A percentile compares a stretch with the other conserved stretches of the same genome.
These are phyloP conservation scores for Quercus phellos DNA, from an alignment of 331 rosid genomes.

Conservation along the genomic window DNA sequence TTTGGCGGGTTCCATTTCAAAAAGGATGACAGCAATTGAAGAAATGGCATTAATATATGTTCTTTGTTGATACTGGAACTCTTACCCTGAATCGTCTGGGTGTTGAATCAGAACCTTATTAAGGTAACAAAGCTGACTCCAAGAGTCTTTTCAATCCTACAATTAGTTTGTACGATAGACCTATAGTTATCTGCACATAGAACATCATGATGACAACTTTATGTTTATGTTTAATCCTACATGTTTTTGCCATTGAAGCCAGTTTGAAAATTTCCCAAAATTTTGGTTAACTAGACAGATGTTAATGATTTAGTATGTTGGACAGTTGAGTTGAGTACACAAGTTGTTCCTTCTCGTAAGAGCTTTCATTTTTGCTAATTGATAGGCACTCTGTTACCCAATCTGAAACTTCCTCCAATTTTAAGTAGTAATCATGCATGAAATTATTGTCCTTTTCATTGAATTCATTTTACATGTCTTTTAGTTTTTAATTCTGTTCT, in stretches of 20 bases:
- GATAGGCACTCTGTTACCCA: background rate
- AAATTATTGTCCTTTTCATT: too few relatives aligned
- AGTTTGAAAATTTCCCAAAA: background rate
- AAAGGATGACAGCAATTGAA: constrained; percentile 91
- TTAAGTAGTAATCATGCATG: too few relatives aligned
- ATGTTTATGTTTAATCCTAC: background rate
- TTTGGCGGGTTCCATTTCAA: constrained; percentile 75
- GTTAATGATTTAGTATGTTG: background rate
- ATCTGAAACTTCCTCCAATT: background rate
- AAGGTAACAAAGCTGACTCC: constrained; percentile 44
- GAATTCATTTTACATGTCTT: too few relatives aligned
- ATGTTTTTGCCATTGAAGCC: background rate
- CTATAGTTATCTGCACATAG: background rate
- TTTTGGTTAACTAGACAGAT: background rate
- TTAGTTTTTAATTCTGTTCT: too few relatives aligned
- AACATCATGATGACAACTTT: background rate
- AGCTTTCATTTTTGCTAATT: background rate
- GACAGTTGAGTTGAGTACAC: background rate
- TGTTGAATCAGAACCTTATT: constrained; percentile 60
- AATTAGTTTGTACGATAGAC: background rate
- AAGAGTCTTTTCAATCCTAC: background rate
- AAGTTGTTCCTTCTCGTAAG: background rate
- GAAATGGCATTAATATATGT: constrained; percentile 96
- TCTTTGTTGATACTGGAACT: constrained; percentile 83
- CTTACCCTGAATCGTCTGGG: constrained; percentile 72